Evolutionary conservation across 2,329 filamentous ascomycete species (phyloP).

Genomic region (Alternaria arborescens): DNA sequence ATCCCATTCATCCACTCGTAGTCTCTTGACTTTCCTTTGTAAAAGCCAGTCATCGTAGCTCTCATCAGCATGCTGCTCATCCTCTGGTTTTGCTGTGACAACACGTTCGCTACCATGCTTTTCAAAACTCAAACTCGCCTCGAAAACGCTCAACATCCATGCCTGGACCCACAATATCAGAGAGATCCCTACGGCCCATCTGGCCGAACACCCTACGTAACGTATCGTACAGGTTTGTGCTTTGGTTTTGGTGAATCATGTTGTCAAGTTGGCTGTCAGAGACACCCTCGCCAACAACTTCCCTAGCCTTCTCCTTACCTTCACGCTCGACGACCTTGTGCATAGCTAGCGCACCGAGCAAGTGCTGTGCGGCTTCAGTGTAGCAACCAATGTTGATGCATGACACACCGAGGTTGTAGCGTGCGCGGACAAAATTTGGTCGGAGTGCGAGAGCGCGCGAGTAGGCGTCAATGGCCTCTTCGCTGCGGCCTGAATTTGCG

Average conservation of each 20-base stretch:
- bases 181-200: slow-evolving; percentile 89
- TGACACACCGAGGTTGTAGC: slow-evolving; percentile 94
- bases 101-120: not conserved
- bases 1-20: slow-evolving; percentile 5
- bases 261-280: slow-evolving; percentile 80
- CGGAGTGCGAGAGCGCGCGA: slow-evolving; percentile 88
- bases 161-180: slow-evolving; percentile 84
- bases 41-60: slow-evolving; percentile 29
- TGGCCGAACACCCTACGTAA: slow-evolving; percentile 92
- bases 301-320: slow-evolving; percentile 81
- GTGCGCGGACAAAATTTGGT: slow-evolving; percentile 94
- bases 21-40: slow-evolving; percentile 25
- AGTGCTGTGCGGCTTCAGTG: slow-evolving; percentile 89
- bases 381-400: slow-evolving; percentile 98
- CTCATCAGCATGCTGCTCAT: not conserved
- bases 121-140: slow-evolving; percentile 85
- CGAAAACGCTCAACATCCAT: slow-evolving; percentile 92
- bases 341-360: slow-evolving; percentile 92
- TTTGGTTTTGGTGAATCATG: slow-evolving; percentile 94
- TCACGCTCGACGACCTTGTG: slow-evolving; percentile 91
- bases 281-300: slow-evolving; percentile 71
- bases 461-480: slow-evolving; percentile 97
- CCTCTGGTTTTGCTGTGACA: not conserved
- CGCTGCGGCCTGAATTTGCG: slow-evolving; percentile 89
- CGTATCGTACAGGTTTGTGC: slow-evolving; percentile 96